Percentiles rank a stretch among this genome's conserved stretches.
These are phyloP conservation scores for Boehmeria nivea DNA, from an alignment of 306 rosid genomes.

Conservation along the genomic window DNA sequence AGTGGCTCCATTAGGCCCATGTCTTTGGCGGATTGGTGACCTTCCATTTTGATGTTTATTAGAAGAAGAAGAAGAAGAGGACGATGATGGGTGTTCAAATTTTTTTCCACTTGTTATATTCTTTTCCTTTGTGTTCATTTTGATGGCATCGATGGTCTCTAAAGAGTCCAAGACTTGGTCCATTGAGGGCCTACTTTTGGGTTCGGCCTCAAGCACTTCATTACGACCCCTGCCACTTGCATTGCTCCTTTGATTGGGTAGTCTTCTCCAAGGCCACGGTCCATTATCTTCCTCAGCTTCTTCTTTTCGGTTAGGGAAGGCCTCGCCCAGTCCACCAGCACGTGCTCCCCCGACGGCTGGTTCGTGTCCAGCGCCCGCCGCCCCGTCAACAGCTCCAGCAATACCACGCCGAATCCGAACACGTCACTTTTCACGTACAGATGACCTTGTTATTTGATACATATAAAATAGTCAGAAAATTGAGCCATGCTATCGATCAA, in stretches of 20 bases:
- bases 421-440: slow-evolving; percentile 81
- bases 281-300: slow-evolving; percentile 46
- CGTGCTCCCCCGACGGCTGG: slow-evolving; percentile 23
- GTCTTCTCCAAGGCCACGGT: slow-evolving; percentile 27
- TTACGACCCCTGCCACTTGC: slow-evolving; percentile 37
- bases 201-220: slow-evolving; percentile 54
- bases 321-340: slow-evolving; percentile 39
- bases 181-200: slow-evolving; percentile 61
- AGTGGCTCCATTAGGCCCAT: not conserved
- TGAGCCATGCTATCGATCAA: too few relatives aligned
- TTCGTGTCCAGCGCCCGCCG: slow-evolving; percentile 41
- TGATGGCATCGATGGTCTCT: slow-evolving; percentile 23
- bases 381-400: slow-evolving; percentile 72
- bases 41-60: not conserved
- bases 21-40: slow-evolving; percentile 9
- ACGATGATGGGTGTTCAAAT: too few relatives aligned
- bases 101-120: too few relatives aligned
- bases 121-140: not conserved
- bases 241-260: slow-evolving; percentile 41
- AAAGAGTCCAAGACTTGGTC: slow-evolving; percentile 37
- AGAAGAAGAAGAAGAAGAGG: not conserved
- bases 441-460: too few relatives aligned
- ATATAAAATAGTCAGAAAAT: too few relatives aligned
- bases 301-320: slow-evolving; percentile 35
- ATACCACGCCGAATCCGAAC: slow-evolving; percentile 82